These are phyloP conservation scores for Yamadazyma oceani DNA, from an alignment of 1,139 yeast species.

Conservation along the genomic window DNA sequence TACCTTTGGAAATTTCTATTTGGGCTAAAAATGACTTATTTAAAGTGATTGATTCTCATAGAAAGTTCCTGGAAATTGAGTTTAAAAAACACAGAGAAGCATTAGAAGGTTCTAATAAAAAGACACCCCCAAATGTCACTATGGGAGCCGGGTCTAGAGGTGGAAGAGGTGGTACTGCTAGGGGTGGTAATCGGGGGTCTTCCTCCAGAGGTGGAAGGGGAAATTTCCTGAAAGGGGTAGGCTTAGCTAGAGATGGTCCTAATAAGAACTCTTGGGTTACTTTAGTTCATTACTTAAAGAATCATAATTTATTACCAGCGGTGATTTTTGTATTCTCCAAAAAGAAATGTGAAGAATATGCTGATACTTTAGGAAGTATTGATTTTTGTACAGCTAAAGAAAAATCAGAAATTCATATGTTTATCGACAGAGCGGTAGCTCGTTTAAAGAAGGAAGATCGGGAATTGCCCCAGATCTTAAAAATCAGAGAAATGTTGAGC, in stretches of 20 bases:
- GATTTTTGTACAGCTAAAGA: conserved; percentile 84
- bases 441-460: conserved; percentile 90
- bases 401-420: conserved; percentile 88
- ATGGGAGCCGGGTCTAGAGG: conserved; percentile 47
- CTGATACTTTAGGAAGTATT: conserved; percentile 68
- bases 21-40: conserved; percentile 71
- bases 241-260: conserved; percentile 59
- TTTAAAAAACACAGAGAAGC: conserved; percentile 62
- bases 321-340: conserved; percentile 93
- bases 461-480: conserved; percentile 84
- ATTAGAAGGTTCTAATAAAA: conserved; percentile 38
- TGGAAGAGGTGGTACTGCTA: conserved; percentile 47
- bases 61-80: conserved; percentile 65
- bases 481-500: conserved; percentile 76
- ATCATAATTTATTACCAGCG: conserved; percentile 75
- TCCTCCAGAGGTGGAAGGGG: conserved; percentile 27
- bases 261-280: conserved; percentile 77
- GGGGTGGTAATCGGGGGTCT: conserved; percentile 39
- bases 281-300: conserved; percentile 70
- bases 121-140: conserved; percentile 34
- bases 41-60: conserved; percentile 72
- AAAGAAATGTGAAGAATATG: conserved; percentile 90
- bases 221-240: conserved; percentile 36
- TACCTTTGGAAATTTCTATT: conserved; percentile 82
- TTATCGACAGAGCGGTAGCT: conserved; percentile 83